phyloP scores from a whole-genome alignment of 768 basidiomycete genomes.

The Pilatotrama ljubarskyi region DNA sequence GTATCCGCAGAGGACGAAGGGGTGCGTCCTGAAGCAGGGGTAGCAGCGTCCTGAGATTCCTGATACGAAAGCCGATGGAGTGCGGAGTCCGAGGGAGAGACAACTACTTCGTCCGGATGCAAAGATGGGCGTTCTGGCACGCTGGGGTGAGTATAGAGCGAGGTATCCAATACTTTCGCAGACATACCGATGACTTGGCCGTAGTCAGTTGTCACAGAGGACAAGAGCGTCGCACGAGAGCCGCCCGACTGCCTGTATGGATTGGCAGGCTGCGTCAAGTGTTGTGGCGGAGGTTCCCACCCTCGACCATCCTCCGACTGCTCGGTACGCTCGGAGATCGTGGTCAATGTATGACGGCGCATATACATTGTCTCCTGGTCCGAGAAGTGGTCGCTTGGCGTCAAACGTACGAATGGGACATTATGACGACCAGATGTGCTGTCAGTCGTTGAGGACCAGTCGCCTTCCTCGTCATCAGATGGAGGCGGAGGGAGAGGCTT shows the following conservation, averaged over 20 bases:
- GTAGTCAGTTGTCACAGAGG: conserved; percentile 53
- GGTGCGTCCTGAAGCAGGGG: conserved; percentile 39
- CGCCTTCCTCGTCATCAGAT: conserved; percentile 14
- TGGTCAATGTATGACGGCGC: conserved; percentile 45
- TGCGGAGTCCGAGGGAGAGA: conserved; percentile 70
- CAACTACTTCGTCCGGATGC: conserved; percentile 60
- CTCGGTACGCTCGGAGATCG: conserved; percentile 70
- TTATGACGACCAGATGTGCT: conserved; percentile 21
- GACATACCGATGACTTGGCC: conserved; percentile 61
- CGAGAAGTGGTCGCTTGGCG: conserved; percentile 21
- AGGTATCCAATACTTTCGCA: neutral
- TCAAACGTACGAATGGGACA: conserved; percentile 24
- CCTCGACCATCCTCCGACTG: conserved; percentile 42
- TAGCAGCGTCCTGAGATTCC: conserved; percentile 57
- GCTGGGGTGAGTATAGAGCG: too few species aligned
- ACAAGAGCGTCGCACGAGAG: conserved; percentile 39
- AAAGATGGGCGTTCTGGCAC: conserved; percentile 23
- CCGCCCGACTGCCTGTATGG: conserved; percentile 1
- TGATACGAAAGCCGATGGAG: conserved; percentile 58
- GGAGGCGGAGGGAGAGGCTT: conserved; percentile 30
- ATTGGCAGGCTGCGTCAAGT: neutral
- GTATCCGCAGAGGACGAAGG: conserved; percentile 24
- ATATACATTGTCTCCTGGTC: conserved; percentile 15
- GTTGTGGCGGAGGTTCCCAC: conserved; percentile 11
- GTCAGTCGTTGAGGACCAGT: conserved; percentile 11